Percentiles rank a stretch among this genome's conserved stretches.
These are phyloP conservation scores for Ophiobolus disseminans DNA, from an alignment of 2,329 filamentous ascomycete species.

Conservation along the genomic window DNA sequence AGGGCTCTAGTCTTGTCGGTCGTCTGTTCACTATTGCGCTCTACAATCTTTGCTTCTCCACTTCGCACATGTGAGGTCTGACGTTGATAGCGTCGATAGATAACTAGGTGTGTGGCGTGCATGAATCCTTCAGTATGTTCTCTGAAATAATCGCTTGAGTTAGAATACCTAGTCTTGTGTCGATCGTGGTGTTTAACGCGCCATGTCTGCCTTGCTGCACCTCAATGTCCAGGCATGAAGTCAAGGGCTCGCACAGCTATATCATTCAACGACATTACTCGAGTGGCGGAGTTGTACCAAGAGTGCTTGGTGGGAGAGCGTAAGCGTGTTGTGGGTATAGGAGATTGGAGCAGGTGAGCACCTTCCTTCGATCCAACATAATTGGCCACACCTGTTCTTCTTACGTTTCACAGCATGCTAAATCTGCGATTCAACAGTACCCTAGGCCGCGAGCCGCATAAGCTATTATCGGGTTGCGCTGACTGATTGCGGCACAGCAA, in stretches of 20 bases:
- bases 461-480: slow-evolving; percentile 3
- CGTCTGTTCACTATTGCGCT: not conserved
- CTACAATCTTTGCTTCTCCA: not conserved
- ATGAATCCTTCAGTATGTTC: not conserved
- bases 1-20: not conserved
- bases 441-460: not conserved
- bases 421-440: not conserved
- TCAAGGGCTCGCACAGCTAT: not conserved
- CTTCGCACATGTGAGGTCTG: not conserved
- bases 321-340: not conserved
- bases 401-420: not conserved
- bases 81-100: not conserved
- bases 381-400: not conserved
- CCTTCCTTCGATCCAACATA: not conserved
- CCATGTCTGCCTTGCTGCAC: not conserved
- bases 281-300: not conserved
- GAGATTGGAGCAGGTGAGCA: not conserved
- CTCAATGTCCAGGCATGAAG: not conserved
- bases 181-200: not conserved
- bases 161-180: not conserved
- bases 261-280: not conserved
- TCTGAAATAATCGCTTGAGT: not conserved
- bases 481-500: slow-evolving; percentile 5
- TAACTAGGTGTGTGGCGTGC: not conserved
- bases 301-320: not conserved